These are phyloP conservation scores for Dalbergia cultrata DNA, from an alignment of 306 rosid genomes.

Conservation along the genomic window DNA sequence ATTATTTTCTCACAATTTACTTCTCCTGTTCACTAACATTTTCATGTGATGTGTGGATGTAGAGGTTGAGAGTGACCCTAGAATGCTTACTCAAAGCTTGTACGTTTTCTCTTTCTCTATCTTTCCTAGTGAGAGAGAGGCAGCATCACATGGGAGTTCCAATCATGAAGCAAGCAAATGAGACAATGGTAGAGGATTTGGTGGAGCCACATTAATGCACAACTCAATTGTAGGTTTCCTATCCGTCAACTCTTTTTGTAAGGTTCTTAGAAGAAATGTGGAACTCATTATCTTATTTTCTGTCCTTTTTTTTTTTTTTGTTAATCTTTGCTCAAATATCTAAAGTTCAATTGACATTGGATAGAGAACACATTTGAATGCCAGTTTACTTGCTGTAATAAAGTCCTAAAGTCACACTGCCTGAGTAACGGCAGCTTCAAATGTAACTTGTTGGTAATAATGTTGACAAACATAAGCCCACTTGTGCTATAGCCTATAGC, in stretches of 20 bases:
- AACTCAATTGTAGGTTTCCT: conserved; percentile 66
- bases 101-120: conserved; percentile 45
- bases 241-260: conserved; percentile 53
- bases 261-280: conserved; percentile 39
- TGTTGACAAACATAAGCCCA: conserved; percentile 46
- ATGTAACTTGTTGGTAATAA: conserved; percentile 47
- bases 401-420: background rate
- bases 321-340: background rate
- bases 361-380: conserved; percentile 26
- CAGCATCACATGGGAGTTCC: conserved; percentile 95
- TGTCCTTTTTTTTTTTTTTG: too few species aligned
- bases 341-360: conserved; percentile 28
- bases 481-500: conserved; percentile 14
- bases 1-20: conserved; percentile 39
- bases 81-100: conserved; percentile 40
- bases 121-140: conserved; percentile 53
- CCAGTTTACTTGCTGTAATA: conserved; percentile 17
- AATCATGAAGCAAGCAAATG: conserved; percentile 87
- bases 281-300: conserved; percentile 19
- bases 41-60: conserved; percentile 53
- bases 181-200: conserved; percentile 97
- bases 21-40: conserved; percentile 30
- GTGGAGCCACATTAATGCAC: conserved; percentile 94
- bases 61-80: conserved; percentile 51
- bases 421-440: conserved; percentile 49